Evolutionary conservation across 2,329 filamentous ascomycete species (phyloP).

Genomic region (Venturia oleaginea): DNA sequence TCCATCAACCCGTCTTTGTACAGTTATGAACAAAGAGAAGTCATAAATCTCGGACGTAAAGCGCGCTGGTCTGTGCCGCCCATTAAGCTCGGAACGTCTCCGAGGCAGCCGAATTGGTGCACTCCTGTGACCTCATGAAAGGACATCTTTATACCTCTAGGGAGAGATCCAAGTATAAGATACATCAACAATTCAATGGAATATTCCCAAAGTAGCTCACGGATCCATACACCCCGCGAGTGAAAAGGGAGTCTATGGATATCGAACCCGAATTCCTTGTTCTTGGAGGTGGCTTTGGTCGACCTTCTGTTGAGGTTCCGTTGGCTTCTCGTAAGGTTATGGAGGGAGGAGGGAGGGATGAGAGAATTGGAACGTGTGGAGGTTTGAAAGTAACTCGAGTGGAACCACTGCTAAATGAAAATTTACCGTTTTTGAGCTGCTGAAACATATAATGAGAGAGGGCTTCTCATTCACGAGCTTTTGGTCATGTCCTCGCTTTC

Average conservation of each 20-base stretch:
- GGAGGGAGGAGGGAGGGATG: constrained; percentile 22
- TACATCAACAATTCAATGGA: constrained; percentile 21
- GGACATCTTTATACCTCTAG: background rate
- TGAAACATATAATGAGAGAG: background rate
- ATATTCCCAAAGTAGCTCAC: constrained; percentile 21
- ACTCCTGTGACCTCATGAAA: background rate
- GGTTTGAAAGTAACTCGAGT: background rate
- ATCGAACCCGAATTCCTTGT: constrained; percentile 26
- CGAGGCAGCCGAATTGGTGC: background rate
- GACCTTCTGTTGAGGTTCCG: constrained; percentile 33
- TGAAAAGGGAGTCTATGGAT: constrained; percentile 21
- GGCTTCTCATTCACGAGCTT: background rate
- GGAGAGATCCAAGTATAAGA: too few relatives aligned
- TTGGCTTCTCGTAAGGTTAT: constrained; percentile 26
- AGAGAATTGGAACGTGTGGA: constrained; percentile 22
- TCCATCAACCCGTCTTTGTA: too few relatives aligned
- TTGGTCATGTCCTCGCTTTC: background rate
- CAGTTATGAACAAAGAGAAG: too few relatives aligned
- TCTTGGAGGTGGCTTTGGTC: constrained; percentile 37
- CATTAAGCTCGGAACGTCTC: background rate
- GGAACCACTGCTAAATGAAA: background rate
- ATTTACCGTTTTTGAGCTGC: background rate
- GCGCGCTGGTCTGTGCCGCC: too few relatives aligned
- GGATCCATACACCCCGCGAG: constrained; percentile 23
- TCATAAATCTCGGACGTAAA: too few relatives aligned